Percentiles rank a stretch among this genome's conserved stretches.
Conservation (phyloP, 331 rosid species). For the Rosa hybrid region DNA sequence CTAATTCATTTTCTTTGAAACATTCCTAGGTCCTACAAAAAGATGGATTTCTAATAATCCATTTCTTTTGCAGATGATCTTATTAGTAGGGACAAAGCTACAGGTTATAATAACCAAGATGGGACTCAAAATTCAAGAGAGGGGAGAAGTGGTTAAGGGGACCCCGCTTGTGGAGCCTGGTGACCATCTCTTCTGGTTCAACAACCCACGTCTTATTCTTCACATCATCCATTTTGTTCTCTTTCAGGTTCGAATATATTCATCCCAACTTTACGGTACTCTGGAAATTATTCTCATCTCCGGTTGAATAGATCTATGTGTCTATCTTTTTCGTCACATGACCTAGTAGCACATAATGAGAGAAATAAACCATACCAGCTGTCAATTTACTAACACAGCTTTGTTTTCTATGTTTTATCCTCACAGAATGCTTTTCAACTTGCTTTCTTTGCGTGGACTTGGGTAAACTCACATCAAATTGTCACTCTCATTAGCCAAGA, state of each 20-base stretch:
- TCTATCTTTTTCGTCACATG: not conserved
- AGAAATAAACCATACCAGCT: not conserved
- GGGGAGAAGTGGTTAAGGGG: constrained; percentile 37
- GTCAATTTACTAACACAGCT: not conserved
- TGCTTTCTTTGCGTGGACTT: constrained; percentile 45
- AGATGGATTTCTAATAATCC: not conserved
- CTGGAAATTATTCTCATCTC: not conserved
- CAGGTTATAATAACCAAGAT: constrained; percentile 37
- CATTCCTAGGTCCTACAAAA: not conserved
- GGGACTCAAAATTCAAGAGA: constrained; percentile 35
- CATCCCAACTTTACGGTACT: not conserved
- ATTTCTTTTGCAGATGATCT: constrained; percentile 23
- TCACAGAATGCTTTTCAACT: constrained; percentile 41
- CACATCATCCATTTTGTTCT: constrained; percentile 34
- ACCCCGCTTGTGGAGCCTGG: constrained; percentile 36
- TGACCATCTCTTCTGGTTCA: constrained; percentile 38
- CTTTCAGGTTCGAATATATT: constrained; percentile 25
- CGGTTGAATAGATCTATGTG: too few relatives aligned
- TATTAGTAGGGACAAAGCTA: constrained; percentile 40
- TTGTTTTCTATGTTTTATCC: not conserved
- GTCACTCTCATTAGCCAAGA: not conserved
- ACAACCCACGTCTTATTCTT: constrained; percentile 29
- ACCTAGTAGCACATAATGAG: not conserved
- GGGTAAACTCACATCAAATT: constrained; percentile 18
- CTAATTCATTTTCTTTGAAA: not conserved